Conservation (phyloP, 495 filamentous ascomycete genomes). For the Hypoxylon subgilvum region DNA sequence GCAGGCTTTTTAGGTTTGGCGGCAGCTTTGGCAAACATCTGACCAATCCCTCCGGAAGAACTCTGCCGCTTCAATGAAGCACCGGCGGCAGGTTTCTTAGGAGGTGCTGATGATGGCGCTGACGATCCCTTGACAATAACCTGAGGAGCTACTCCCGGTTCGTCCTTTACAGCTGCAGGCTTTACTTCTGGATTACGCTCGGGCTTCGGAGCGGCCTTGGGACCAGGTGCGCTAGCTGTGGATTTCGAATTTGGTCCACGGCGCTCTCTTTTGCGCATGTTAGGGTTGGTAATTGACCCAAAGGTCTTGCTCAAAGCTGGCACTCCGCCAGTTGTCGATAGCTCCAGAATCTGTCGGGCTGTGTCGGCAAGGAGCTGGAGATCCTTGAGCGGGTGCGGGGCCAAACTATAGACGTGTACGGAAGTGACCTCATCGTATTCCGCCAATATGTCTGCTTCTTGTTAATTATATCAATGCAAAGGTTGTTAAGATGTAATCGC, state of each 20-base stretch:
- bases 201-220: slow-evolving; percentile 31
- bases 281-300: slow-evolving; percentile 45
- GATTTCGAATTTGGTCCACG: slow-evolving; percentile 33
- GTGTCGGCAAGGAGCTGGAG: slow-evolving; percentile 75
- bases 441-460: slow-evolving; percentile 63
- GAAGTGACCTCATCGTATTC: slow-evolving; percentile 73
- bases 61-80: slow-evolving; percentile 63
- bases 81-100: slow-evolving; percentile 49
- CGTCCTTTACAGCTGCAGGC: slow-evolving; percentile 43
- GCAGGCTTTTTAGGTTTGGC: slow-evolving; percentile 61
- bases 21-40: slow-evolving; percentile 82
- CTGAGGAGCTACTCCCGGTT: slow-evolving; percentile 38
- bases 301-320: slow-evolving; percentile 25
- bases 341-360: slow-evolving; percentile 63
- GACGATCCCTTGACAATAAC: slow-evolving; percentile 35
- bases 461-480: slow-evolving; percentile 25
- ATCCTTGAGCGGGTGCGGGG: slow-evolving; percentile 72
- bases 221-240: slow-evolving; percentile 13
- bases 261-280: slow-evolving; percentile 49
- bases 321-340: slow-evolving; percentile 28
- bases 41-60: slow-evolving; percentile 70
- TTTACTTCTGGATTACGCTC: slow-evolving; percentile 31
- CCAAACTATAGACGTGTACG: slow-evolving; percentile 88
- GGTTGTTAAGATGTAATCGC: too few species aligned
- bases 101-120: slow-evolving; percentile 36